A percentile compares a stretch with the other conserved stretches of the same genome.
These are phyloP conservation scores for Maudiozyma pseudohumilis DNA, from an alignment of 805 yeast genomes.

Conservation along the genomic window DNA sequence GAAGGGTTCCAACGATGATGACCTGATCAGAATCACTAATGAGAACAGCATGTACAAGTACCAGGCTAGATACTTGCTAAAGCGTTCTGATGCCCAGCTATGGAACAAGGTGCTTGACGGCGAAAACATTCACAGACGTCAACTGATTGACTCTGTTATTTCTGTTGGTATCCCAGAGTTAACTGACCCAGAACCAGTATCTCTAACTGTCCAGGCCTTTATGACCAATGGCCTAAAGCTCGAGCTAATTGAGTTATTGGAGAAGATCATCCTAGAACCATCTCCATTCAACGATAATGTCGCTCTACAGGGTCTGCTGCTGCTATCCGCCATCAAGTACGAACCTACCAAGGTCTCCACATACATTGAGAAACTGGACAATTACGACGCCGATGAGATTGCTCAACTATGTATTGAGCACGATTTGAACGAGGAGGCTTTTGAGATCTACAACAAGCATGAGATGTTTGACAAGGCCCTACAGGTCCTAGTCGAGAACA, in stretches of 20 bases:
- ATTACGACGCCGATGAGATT: constrained; percentile 87
- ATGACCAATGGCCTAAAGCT: constrained; percentile 90
- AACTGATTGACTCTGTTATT: constrained; percentile 84
- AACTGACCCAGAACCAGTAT: constrained; percentile 86
- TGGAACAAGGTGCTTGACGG: constrained; percentile 72
- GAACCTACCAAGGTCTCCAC: constrained; percentile 76
- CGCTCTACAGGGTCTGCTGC: constrained; percentile 84
- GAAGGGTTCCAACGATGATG: constrained; percentile 86
- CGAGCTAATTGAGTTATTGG: constrained; percentile 88
- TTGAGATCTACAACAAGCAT: constrained; percentile 80
- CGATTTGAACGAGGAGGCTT: constrained; percentile 86
- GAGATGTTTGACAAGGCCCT: constrained; percentile 71
- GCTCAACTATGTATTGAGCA: constrained; percentile 87
- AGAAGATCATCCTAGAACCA: constrained; percentile 93
- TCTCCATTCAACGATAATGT: constrained; percentile 95
- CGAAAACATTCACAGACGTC: constrained; percentile 82
- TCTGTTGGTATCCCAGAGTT: constrained; percentile 94
- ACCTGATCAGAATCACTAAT: constrained; percentile 83
- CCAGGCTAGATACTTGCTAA: constrained; percentile 91
- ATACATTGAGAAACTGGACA: constrained; percentile 82
- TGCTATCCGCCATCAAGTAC: constrained; percentile 92
- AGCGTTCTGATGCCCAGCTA: constrained; percentile 73
- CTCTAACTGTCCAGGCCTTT: constrained; percentile 87
- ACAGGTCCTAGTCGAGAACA: constrained; percentile 83
- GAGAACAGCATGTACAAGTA: constrained; percentile 97